Percentiles rank a stretch among this genome's conserved stretches.
Conservation (phyloP, 1,284 basidiomycete genomes). For the Dichomitus squalens region DNA sequence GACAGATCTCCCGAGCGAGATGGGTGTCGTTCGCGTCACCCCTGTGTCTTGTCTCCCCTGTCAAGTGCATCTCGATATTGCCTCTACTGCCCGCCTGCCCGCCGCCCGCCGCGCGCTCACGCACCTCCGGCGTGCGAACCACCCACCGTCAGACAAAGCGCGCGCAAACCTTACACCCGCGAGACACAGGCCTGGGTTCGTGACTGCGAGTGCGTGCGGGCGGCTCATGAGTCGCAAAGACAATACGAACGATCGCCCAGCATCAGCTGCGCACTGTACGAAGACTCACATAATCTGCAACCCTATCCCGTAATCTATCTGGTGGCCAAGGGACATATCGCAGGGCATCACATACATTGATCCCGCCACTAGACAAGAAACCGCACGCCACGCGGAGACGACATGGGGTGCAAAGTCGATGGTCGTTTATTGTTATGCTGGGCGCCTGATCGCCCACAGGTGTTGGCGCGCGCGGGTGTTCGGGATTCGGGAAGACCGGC, state of each 20-base stretch:
- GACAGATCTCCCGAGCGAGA: not conserved
- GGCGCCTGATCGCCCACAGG: not conserved
- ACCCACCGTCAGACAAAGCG: too few species aligned
- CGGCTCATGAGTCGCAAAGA: not conserved
- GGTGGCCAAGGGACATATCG: not conserved
- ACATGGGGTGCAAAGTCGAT: not conserved
- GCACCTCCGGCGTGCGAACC: too few species aligned
- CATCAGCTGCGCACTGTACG: not conserved
- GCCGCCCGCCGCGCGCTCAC: too few species aligned
- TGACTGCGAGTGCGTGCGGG: too few species aligned
- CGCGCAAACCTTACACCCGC: too few species aligned
- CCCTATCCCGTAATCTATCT: not conserved
- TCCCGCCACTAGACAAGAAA: not conserved
- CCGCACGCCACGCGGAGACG: not conserved
- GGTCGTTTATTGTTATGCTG: slow-evolving; percentile 5
- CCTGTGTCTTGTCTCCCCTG: too few species aligned
- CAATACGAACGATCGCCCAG: not conserved
- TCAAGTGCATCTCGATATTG: not conserved
- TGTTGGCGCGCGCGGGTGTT: not conserved
- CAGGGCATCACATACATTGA: not conserved
- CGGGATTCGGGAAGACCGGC: not conserved
- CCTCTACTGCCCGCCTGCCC: too few species aligned
- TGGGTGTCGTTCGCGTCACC: too few species aligned
- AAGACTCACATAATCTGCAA: not conserved
- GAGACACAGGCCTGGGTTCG: too few species aligned